Conservation (phyloP, 371 early-diverging fungal genomes). For the Mortierella sp. region DNA sequence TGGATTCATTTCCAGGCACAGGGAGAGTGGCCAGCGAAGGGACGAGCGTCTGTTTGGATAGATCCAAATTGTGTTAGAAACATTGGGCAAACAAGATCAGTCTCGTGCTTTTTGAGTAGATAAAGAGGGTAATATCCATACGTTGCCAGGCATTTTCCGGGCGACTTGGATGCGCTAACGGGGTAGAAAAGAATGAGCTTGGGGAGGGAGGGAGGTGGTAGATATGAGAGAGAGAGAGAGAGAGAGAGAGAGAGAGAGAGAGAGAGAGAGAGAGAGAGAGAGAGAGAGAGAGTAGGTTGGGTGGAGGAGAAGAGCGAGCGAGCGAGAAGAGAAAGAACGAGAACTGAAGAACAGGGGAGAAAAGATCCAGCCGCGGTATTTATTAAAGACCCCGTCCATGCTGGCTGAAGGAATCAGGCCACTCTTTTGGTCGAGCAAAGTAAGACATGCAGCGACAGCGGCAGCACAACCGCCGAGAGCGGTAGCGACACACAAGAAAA, state of each 20-base stretch:
- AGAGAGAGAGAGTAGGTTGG: neutral
- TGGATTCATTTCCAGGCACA: slow-evolving; percentile 32
- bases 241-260: no score
- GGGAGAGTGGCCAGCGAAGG: slow-evolving; percentile 38
- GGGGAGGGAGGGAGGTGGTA: neutral
- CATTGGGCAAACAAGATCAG: neutral
- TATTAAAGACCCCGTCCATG: no score
- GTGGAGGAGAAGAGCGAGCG: neutral
- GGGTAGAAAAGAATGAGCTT: slow-evolving; percentile 11
- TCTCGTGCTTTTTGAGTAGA: neutral
- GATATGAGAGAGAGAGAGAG: neutral
- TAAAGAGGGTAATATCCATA: neutral
- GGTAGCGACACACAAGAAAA: no score
- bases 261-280: neutral
- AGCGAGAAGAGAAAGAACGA: neutral
- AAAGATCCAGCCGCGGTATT: no score
- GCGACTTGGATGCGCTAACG: slow-evolving; percentile 25
- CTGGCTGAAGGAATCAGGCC: no score
- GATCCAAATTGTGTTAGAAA: neutral
- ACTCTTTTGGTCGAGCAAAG: no score
- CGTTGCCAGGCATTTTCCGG: neutral
- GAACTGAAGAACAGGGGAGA: neutral
- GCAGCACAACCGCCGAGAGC: no score
- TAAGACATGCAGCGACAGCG: no score
- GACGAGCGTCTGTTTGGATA: slow-evolving; percentile 18